Percentiles rank a stretch among this genome's conserved stretches.
Conservation (phyloP, 108 stramenopile genomes). For the Cyclotella kingstonii region DNA sequence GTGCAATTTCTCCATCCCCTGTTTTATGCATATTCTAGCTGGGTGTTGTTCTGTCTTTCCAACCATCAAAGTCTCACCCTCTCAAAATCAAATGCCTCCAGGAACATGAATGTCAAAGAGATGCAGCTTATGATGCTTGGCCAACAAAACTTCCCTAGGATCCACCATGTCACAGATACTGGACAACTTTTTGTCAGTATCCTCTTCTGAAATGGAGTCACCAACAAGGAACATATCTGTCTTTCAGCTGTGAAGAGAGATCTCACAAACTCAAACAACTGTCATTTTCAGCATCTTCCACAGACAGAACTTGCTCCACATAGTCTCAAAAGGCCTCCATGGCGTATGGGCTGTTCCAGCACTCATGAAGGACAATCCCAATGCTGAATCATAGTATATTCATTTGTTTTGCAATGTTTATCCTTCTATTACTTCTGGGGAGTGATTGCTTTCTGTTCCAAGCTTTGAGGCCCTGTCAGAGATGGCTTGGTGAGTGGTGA, state of each 20-base stretch:
- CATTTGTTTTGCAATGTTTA: too few relatives aligned
- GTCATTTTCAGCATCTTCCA: conserved; percentile 40
- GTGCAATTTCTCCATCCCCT: too few relatives aligned
- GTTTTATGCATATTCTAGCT: too few relatives aligned
- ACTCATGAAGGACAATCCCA: conserved; percentile 96
- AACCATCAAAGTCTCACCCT: conserved; percentile 89
- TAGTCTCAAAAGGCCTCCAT: conserved; percentile 93
- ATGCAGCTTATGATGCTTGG: conserved; percentile 96
- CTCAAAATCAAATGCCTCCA: conserved; percentile 94
- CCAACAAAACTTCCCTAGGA: conserved; percentile 73
- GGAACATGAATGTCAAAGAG: conserved; percentile 99
- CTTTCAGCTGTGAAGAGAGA: conserved; percentile 50
- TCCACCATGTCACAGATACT: conserved; percentile 87
- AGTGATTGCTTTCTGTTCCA: too few relatives aligned
- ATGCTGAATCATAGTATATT: too few relatives aligned
- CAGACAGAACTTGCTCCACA: conserved; percentile 86
- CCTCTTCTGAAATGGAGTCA: conserved; percentile 96
- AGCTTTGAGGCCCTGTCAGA: too few relatives aligned
- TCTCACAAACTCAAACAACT: conserved; percentile 19
- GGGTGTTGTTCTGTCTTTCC: too few relatives aligned
- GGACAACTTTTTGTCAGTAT: conserved; percentile 64
- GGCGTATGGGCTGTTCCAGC: conserved; percentile 98
- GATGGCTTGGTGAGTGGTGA: too few relatives aligned
- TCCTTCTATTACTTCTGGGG: too few relatives aligned
- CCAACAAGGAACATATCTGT: conserved; percentile 90